Conservation (phyloP, 2,329 filamentous ascomycete species). For the Talaromyces sp. region DNA sequence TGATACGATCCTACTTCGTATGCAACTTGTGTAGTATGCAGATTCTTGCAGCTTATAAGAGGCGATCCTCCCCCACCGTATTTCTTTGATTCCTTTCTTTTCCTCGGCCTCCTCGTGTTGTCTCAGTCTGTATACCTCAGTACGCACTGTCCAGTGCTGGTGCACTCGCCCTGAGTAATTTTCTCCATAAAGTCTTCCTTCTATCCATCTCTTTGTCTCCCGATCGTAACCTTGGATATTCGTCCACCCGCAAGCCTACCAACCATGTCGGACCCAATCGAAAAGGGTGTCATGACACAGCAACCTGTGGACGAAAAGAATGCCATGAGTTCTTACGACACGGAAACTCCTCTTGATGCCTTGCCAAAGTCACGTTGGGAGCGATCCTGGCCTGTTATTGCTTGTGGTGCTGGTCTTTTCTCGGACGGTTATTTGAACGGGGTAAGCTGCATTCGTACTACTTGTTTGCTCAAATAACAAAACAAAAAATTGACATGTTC, state of each 20-base stretch:
- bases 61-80: background rate
- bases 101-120: background rate
- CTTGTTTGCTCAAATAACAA: background rate
- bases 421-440: constrained; percentile 90
- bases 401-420: constrained; percentile 84
- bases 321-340: constrained; percentile 10
- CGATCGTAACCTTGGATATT: background rate
- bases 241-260: background rate
- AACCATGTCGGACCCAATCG: constrained; percentile 12
- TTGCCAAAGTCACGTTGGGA: constrained; percentile 44
- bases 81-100: background rate
- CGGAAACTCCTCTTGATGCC: constrained; percentile 25
- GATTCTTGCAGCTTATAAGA: background rate
- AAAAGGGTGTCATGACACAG: constrained; percentile 12
- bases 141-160: background rate
- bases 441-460: constrained; percentile 42
- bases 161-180: background rate
- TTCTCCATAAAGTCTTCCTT: background rate
- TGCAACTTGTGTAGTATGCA: background rate
- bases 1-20: background rate
- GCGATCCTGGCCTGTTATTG: constrained; percentile 68
- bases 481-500: background rate
- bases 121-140: background rate
- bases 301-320: constrained; percentile 13
- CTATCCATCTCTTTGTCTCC: background rate